Evolutionary conservation across 768 basidiomycete species (phyloP), one percentile per base, ranked within the genome.

Genomic region (Trametes gibbosa): DNA sequence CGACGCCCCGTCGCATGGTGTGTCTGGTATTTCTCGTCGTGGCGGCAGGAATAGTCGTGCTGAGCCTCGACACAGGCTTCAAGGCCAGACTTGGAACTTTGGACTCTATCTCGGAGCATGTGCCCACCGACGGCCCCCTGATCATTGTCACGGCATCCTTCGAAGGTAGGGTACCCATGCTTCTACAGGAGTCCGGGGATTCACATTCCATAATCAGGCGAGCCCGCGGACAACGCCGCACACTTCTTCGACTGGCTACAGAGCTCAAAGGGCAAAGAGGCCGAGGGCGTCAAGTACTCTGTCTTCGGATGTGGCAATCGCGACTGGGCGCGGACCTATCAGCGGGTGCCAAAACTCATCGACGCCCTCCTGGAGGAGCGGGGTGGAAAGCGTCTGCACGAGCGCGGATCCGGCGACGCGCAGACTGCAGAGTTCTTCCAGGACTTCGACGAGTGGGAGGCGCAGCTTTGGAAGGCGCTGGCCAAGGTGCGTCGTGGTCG

Each of bases 291-390:
- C 19, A 67, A 68, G 25, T 82, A 73, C 54, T 76, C 75, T 2
- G 77, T 82, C 23, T 81, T 82, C 51, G 81, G 80, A 2, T 79
- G 78, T 59, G 81, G 81, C 5, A 78, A 82, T 66, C 71, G 70
- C 42, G 81, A 82, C 61, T 82, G 81, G 80, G 72, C 72, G 17
- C 64, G 71, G 35, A 80, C 79, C 3, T 82, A 72, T 66, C 79
- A 81, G 64, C 73, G 74, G 16, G 75, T 82, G 24, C 81, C 81
- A 2, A 73, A 32, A 35, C 64, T 78, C 7, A 67, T 75, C 56
- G 79, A 81, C 63, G 65, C 62, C 24, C 56, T 70, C 17, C 69
- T 77, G 21, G 67, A 65, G 34, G 67, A 66, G 45, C 65, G 59
- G 16, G 79, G 80, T 0, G 79, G 65, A 6, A 66, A 66, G 50